These are phyloP conservation scores for Jackrogersella multiformis DNA, from an alignment of 495 filamentous ascomycete species.

Conservation along the genomic window DNA sequence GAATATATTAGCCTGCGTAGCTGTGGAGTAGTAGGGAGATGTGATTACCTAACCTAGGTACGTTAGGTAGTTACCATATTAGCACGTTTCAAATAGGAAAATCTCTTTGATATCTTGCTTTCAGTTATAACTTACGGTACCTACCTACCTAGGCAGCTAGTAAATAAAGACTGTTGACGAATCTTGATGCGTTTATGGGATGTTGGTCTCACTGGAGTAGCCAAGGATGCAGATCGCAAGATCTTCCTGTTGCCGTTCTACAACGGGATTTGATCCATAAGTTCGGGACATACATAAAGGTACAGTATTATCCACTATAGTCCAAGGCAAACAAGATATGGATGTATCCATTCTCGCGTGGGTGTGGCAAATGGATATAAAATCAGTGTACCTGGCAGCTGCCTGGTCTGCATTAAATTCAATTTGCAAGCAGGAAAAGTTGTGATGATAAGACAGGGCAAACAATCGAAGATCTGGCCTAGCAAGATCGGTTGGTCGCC, in stretches of 20 bases:
- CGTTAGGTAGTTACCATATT: constrained; percentile 3
- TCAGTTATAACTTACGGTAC: not conserved
- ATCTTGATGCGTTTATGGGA: not conserved
- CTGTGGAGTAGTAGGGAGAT: not conserved
- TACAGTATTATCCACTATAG: not conserved
- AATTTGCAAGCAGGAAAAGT: not conserved
- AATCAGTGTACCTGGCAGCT: no score
- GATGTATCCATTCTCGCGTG: not conserved
- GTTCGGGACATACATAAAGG: constrained; percentile 7
- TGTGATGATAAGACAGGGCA: constrained; percentile 1
- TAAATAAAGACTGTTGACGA: not conserved
- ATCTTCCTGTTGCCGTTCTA: not conserved
- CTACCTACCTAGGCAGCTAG: not conserved
- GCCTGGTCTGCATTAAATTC: constrained; percentile 19
- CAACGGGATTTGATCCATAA: constrained; percentile 5
- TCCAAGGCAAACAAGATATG: not conserved
- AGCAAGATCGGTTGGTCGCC: not conserved
- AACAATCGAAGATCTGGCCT: constrained; percentile 18
- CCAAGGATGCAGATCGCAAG: constrained; percentile 10
- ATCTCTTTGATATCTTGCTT: not conserved
- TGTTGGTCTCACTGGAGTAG: not conserved
- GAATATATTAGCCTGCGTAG: constrained; percentile 18
- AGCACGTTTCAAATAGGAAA: constrained; percentile 10
- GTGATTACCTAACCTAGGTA: not conserved
- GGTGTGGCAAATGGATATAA: constrained; percentile 13